Conservation (phyloP, 148 eudicot species). For the Vaccinium vitisidaea region DNA sequence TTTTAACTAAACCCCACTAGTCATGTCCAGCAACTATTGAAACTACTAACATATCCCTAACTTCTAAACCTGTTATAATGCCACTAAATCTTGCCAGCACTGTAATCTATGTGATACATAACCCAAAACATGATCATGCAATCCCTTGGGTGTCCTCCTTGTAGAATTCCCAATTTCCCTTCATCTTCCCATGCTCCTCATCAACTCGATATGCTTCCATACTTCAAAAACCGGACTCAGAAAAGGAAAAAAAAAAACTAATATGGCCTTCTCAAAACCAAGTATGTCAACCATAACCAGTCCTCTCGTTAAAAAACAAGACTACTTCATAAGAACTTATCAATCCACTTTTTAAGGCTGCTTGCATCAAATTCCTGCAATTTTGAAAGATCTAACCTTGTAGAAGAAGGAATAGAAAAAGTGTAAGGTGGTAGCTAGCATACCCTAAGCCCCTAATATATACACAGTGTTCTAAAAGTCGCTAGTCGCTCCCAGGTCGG, state of each 20-base stretch:
- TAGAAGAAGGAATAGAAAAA: neutral
- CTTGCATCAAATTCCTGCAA: neutral
- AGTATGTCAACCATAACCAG: neutral
- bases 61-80: neutral
- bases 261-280: neutral
- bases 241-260: neutral
- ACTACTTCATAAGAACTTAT: neutral
- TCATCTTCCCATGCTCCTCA: neutral
- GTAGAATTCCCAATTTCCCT: neutral
- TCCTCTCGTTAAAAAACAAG: neutral
- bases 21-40: neutral
- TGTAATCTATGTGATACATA: neutral
- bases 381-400: neutral
- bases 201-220: neutral
- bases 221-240: neutral
- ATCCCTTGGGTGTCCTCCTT: neutral
- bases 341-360: neutral
- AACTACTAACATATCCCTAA: neutral
- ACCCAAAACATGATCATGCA: neutral
- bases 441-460: neutral
- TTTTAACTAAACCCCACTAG: neutral
- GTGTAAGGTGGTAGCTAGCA: neutral
- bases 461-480: too few relatives aligned
- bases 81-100: conserved; percentile 8
- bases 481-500: too few relatives aligned